phyloP scores from a whole-genome alignment of 1,284 basidiomycete genomes.

The Xanthoconium separans region DNA sequence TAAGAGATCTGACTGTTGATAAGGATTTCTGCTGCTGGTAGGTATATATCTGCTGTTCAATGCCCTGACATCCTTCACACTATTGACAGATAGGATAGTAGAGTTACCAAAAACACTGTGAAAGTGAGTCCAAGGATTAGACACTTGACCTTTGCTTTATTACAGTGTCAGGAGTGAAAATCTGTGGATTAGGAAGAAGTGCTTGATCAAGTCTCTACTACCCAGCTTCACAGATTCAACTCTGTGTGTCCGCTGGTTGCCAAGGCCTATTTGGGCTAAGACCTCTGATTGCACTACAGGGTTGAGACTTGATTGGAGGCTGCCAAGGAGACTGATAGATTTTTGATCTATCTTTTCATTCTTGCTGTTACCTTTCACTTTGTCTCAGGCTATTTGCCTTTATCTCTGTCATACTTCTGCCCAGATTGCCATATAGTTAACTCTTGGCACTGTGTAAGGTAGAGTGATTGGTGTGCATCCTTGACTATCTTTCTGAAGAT shows the following conservation, averaged over 20 bases:
- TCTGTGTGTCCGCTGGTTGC: conserved; percentile 11
- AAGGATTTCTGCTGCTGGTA: not conserved
- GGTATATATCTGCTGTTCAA: not conserved
- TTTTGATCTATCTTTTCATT: not conserved
- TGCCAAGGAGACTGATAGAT: not conserved
- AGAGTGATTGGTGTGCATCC: not conserved
- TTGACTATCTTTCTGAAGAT: not conserved
- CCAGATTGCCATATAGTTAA: not conserved
- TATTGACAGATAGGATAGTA: not conserved
- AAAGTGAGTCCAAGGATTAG: conserved; percentile 1
- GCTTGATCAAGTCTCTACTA: conserved; percentile 12
- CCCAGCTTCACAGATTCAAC: conserved; percentile 15
- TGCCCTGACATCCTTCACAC: not conserved
- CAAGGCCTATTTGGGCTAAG: no score
- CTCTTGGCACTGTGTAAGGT: not conserved
- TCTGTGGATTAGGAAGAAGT: not conserved
- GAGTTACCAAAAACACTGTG: not conserved
- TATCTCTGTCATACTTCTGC: not conserved
- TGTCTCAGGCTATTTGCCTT: not conserved
- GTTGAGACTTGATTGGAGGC: conserved; percentile 1
- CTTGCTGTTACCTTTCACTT: not conserved
- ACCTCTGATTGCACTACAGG: conserved; percentile 3
- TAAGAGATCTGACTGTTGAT: no score
- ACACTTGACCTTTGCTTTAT: not conserved
- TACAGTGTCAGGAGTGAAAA: not conserved